Base-by-base conservation (phyloP, 2,329 filamentous ascomycete species). In the Fusarium xyrophilum region DNA sequence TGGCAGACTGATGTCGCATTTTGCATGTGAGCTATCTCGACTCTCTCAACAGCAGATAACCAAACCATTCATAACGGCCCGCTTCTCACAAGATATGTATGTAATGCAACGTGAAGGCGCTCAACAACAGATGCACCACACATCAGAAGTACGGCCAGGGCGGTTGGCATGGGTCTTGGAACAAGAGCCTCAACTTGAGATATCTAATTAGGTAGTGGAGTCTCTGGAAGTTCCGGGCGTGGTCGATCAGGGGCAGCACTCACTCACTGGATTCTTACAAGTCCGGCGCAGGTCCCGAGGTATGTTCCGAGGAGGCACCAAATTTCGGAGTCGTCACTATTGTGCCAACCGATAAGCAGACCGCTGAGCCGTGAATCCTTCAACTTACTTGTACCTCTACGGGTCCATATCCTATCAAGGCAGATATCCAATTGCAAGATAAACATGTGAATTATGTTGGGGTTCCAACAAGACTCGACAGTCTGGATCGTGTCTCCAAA, bases 401-500 rank as follows among this genome's bases (percentile, higher is more conserved):
- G 30, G 21, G 30, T 17, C 23, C 15, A 47, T 58, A 46, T 52
- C 44, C 27, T 39, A 36, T 52, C 50, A 35, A 10, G 44, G 35
- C 7, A 60, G 6, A 38, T 35, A n/a, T 47, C 17, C 28, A 27
- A 25, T 25, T 11, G 19, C 21, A 32, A n/a, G 6, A 4, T 33
- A 42, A 54, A 28, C 67, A 64, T 68, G 68, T 63, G 60, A 60
- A 65, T 54, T 38, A 58, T 56, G 70, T 72, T 73, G 70, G 53
- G 70, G 52, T 33, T 70, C 68, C 70, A 71, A 73, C 66, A 70
- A 65, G 40, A 21, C n/a, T 27, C 6, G 25, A 19, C 48, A 8
- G 32, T 25, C 39, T 27, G 14, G 52, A 36, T 47, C 40, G 17
- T 55, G 28, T 56, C 56, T 50, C 47, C 54, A 48, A 12, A 12